Evolutionary conservation across 192 early-diverging fungal genomes (phyloP), one percentile per base, ranked within the genome.

Genomic region (Mycoemilia scoparia): DNA sequence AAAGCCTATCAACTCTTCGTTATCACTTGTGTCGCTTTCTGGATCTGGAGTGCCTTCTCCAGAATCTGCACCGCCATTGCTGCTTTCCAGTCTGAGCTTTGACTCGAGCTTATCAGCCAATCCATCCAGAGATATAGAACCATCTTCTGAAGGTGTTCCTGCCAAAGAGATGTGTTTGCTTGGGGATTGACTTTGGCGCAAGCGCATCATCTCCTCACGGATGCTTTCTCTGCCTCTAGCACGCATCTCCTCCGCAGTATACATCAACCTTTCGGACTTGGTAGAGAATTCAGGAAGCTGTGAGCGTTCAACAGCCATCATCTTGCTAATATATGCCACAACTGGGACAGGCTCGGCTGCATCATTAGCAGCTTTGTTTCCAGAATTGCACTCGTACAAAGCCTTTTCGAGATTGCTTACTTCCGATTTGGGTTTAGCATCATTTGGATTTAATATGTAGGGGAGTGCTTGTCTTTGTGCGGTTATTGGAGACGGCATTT

Each of bases 241-340:
- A 15, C 84, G 65, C 69, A 91, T 70, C 41, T 97, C 89, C 18
- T 96, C 89, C 8, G 84, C 83, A 3, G 86, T 66, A 41, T 84
- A 49, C 21, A 70, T 67, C 42, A 51, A 67, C 25, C 79, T 68
- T 38, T 71, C 67, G 39, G 73, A 65, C 32, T 80, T 39, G 17
- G 19, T 35, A 1, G 49, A 38, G 12, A 57, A 57, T 13, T 63
- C 69, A 1, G 89, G 86, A 10, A 96, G 48, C 14, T 73, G 58
- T 22, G 74, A 66, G 6, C 67, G 52, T 7, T 83, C 78, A 3
- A 97, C 72, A 16, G 81, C 73, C 38, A 96, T 79, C 67, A 99
- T 87, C 46, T 99, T 99, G 49, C 82, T 80, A 3, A 99, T 70
- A 56, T 82, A 95, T 0, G 76, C 82, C 9, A 96, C 77, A 5